Percentiles rank a stretch among this genome's conserved stretches.
These are phyloP conservation scores for Thraustochytrium sp. DNA, from an alignment of 352 stramenopile genomes.

Conservation along the genomic window DNA sequence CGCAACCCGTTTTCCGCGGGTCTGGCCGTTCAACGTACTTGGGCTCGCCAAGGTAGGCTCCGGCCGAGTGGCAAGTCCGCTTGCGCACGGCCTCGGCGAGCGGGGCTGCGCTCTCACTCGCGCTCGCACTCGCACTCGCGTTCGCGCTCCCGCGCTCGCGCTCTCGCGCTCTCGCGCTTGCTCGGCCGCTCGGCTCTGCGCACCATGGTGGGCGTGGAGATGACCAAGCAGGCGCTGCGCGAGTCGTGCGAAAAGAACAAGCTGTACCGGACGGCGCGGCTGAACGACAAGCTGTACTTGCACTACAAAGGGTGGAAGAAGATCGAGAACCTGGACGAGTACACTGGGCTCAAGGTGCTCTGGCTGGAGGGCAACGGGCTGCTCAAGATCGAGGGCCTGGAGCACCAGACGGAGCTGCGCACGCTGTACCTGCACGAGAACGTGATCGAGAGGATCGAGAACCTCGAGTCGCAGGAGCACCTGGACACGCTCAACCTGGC, in stretches of 20 bases:
- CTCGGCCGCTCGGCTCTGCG: too few relatives aligned
- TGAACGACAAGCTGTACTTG: conserved; percentile 93
- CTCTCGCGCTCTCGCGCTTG: too few relatives aligned
- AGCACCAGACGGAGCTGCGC: conserved; percentile 71
- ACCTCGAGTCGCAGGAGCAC: conserved; percentile 58
- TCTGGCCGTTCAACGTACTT: too few relatives aligned
- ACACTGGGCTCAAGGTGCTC: conserved; percentile 83
- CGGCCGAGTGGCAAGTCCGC: too few relatives aligned
- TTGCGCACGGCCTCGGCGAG: too few relatives aligned
- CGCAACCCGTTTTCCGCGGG: too few relatives aligned
- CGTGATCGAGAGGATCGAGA: conserved; percentile 82
- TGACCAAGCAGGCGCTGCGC: conserved; percentile 38
- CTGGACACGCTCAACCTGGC: conserved; percentile 86
- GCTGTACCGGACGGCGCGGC: conserved; percentile 76
- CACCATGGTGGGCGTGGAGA: conserved; percentile 25
- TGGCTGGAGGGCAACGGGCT: conserved; percentile 90
- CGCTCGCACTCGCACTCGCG: too few relatives aligned
- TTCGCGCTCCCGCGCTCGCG: too few relatives aligned
- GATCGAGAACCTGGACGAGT: conserved; percentile 89
- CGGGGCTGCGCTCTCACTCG: too few relatives aligned
- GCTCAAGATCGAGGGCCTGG: conserved; percentile 75
- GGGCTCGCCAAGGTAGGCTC: too few relatives aligned
- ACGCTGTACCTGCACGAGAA: conserved; percentile 91
- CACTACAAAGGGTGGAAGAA: conserved; percentile 88
- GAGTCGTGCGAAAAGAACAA: conserved; percentile 57